Percentiles rank a stretch among this genome's conserved stretches.
These are phyloP conservation scores for Closterium sp. DNA, from an alignment of 139 green algal species.

Conservation along the genomic window DNA sequence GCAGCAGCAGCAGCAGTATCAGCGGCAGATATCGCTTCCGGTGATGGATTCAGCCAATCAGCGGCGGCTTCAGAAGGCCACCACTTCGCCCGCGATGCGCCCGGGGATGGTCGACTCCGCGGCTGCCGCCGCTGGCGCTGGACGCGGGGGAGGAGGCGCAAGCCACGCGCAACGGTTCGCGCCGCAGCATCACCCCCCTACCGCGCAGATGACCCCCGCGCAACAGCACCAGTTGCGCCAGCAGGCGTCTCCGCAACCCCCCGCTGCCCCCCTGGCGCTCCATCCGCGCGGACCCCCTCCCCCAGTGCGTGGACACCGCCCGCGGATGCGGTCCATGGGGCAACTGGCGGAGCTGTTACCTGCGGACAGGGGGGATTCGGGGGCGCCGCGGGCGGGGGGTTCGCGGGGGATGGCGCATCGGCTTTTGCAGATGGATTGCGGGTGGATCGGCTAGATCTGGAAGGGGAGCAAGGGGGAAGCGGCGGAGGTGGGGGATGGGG, in stretches of 20 bases:
- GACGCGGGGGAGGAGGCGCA: neutral
- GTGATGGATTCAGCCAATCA: neutral
- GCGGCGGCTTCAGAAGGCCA: neutral
- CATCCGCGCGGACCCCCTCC: neutral
- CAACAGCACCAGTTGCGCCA: neutral
- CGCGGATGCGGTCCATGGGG: neutral
- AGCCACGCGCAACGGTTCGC: neutral
- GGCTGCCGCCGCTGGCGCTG: neutral
- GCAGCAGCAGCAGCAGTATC: neutral
- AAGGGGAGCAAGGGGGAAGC: neutral
- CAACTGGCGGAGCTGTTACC: neutral
- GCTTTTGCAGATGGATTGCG: neutral
- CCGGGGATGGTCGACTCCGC: neutral
- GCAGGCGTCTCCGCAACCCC: neutral
- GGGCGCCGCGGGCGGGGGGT: neutral
- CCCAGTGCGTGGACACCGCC: neutral
- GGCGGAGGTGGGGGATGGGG: neutral
- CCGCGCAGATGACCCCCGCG: neutral
- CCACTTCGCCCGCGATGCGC: neutral
- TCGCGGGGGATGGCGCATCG: neutral
- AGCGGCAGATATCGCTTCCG: neutral
- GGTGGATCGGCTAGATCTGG: neutral
- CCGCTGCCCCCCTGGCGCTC: neutral
- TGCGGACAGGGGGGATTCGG: neutral
- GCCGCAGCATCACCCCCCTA: neutral